Percentiles rank a stretch among this genome's conserved stretches.
Evolutionary conservation across 495 filamentous ascomycete species (phyloP).

Genomic region (Aspergillus mulundensis): DNA sequence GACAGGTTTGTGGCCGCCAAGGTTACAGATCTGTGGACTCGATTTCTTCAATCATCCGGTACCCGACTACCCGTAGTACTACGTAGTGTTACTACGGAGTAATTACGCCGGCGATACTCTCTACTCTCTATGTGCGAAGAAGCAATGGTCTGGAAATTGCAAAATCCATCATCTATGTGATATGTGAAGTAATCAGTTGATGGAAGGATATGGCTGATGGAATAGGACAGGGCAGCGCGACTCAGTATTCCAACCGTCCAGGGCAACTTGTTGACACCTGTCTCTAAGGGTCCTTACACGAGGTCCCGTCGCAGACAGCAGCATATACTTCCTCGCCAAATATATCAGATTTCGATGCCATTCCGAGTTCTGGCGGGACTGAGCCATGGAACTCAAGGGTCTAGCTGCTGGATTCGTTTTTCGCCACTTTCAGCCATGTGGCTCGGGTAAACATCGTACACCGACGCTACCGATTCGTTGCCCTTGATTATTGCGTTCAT

Average conservation of each 20-base stretch:
- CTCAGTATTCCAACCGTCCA: too few species aligned
- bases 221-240: too few species aligned
- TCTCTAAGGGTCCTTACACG: not conserved
- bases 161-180: too few species aligned
- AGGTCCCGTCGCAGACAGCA: constrained; percentile 4
- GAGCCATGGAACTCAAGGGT: not conserved
- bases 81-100: too few species aligned
- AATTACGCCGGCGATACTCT: too few species aligned
- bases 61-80: not conserved
- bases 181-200: not conserved
- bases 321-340: not conserved
- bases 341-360: not conserved
- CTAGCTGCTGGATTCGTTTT: not conserved
- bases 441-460: constrained; percentile 5
- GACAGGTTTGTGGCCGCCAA: constrained; percentile 19
- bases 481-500: too few species aligned
- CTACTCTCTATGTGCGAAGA: too few species aligned
- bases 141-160: too few species aligned
- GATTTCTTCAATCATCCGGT: not conserved
- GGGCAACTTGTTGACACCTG: not conserved
- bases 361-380: not conserved
- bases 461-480: not conserved
- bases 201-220: not conserved
- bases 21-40: constrained; percentile 13
- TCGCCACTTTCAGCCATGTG: constrained; percentile 18